Evolutionary conservation across 257 asterid genomes (phyloP).

Genomic region (Solanum arcanum): DNA sequence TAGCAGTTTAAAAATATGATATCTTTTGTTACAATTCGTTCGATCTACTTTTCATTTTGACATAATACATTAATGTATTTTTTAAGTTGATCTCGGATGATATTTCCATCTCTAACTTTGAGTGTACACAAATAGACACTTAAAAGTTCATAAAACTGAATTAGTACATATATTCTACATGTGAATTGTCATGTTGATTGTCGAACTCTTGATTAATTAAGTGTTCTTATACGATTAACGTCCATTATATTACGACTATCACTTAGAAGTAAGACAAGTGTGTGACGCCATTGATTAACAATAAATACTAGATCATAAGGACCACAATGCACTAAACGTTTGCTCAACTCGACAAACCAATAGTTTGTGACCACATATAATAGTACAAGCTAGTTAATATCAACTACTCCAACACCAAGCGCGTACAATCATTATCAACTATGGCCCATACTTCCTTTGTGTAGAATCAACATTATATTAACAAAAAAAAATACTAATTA

Average conservation of each 20-base stretch:
- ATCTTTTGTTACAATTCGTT: too few relatives aligned
- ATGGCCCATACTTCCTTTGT: neutral
- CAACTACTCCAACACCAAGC: neutral
- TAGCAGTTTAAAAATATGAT: too few relatives aligned
- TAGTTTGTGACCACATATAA: neutral
- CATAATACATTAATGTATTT: accelerated
- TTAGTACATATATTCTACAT: too few relatives aligned
- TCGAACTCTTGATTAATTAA: neutral
- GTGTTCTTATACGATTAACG: neutral
- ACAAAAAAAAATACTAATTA: neutral
- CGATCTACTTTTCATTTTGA: too few relatives aligned
- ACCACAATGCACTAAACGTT: neutral
- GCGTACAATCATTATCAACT: neutral
- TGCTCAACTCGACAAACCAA: neutral
- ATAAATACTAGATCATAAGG: neutral
- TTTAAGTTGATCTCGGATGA: too few relatives aligned
- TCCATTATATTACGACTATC: neutral
- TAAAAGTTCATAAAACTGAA: too few relatives aligned
- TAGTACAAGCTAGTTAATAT: neutral
- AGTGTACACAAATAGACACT: accelerated
- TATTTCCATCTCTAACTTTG: too few relatives aligned
- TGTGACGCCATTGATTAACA: neutral
- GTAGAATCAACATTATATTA: neutral
- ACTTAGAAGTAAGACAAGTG: neutral
- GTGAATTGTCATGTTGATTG: too few relatives aligned